Evolutionary conservation across 805 yeast genomes (phyloP), one percentile per base, ranked within the genome.

Genomic region (Pichia ethanolica): DNA sequence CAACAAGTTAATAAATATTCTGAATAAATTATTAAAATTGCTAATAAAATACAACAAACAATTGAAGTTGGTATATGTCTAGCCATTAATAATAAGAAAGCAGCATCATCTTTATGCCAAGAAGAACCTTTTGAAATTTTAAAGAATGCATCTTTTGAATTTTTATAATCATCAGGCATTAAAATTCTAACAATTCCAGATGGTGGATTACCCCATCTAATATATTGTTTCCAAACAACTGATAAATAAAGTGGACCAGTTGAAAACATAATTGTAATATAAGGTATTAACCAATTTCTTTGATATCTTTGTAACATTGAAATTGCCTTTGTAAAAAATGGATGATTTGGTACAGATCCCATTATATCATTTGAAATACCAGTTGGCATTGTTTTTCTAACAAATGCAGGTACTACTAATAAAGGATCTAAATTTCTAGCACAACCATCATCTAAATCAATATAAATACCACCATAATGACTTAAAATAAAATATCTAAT

Each of bases 281-380:
- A 90, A 12, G 97, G 96, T 14, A 88, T 81, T 36, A 85, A 67
- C 86, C 95, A 89, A 66, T 86, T 84, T 56, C 77, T 73, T 60
- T 88, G 81, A 61, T 79, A 83, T 46, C 67, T 72, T 53, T 80
- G 67, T 52, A 90, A 71, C 43, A 77, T 77, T 53, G 83, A 84
- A 52, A 88, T 75, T 14, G 77, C 85, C 60, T 82, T 82, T 44
- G 75, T 64, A 70, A 87, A 88, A 68, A 89, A 87, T 4, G 96
- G 96, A 66, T 90, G 97, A 44, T 74, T 71, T 35, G 95, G 96
- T 11, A 85, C 83, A 4, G 91, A 71, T 10, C 95, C 96, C 95
- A 90, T 86, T 13, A 89, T 89, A 63, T 89, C 96, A 65, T 90
- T 90, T 5, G 96, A 86, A 39, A 90, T 80, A 46, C 97, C 97